Evolutionary conservation across 768 basidiomycete genomes (phyloP), one percentile per base, ranked within the genome.

Genomic region (Clavulina sp.): DNA sequence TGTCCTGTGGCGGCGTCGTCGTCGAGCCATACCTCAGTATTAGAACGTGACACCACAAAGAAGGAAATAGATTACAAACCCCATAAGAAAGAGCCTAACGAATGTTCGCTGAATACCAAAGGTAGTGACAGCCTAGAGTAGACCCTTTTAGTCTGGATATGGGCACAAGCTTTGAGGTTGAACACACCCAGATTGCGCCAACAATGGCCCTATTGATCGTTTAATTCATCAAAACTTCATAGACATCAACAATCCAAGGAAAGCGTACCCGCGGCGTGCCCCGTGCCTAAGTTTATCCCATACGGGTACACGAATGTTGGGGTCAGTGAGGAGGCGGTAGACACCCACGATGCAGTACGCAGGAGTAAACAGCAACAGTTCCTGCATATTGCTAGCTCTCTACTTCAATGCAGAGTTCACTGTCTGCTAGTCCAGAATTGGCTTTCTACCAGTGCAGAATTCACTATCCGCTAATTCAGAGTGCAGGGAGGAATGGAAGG

Each of bases 321-420:
- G 69, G 63, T 92, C 88, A 0, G 82, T 86, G 59, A 77, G 72
- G 4, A 95, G 68, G 28, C 89, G 70, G 64, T 92, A 93, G 18
- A 79, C 73, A 0, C 89, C 89, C 0, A 95, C 87, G 3, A 86
- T 64, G 43, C 80, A 77, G 62, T 95, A 95, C 2, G 80, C 79
- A 0, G 89, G 84, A 0, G 86, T 78, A 57, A 88, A 81, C 40
- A 77, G 68, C 49, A 93, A 72, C 28, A 67, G 56, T 47, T 64
- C 65, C 36, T 64, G 62, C 43, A 46, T 46, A n/a, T n/a, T n/a
- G n/a, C n/a, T n/a, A n/a, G n/a, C n/a, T n/a, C n/a, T n/a, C n/a
- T n/a, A n/a, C n/a, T n/a, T n/a, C n/a, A n/a, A n/a, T n/a, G n/a
- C n/a, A n/a, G n/a, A n/a, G n/a, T n/a, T n/a, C n/a, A n/a, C n/a